Evolutionary conservation across 2,329 filamentous ascomycete species (phyloP), one percentile per base, ranked within the genome.

Genomic region (Juglanconis oblonga): DNA sequence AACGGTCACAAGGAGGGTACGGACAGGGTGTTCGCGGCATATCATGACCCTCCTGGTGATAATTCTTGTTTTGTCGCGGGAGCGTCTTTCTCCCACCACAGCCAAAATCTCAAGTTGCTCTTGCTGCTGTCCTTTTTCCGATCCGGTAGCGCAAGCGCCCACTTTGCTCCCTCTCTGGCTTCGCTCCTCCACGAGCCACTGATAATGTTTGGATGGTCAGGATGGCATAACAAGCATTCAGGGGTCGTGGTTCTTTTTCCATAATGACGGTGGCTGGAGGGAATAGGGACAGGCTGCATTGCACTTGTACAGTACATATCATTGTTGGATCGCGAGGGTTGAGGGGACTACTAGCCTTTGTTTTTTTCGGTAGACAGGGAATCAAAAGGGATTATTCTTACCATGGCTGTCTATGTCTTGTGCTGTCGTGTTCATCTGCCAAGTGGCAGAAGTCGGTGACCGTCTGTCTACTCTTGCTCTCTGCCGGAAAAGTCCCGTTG

Each of bases 221-320:
- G 48, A 60, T 45, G 48, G 54, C 53, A 55, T 44, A 53, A 57
- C 59, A 59, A 31, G 62, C 59, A 64, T 59, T 13, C 55, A 33
- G 53, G 51, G 56, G 32, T 55, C 40, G 35, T 57, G 48, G 55
- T 57, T 45, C 58, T 52, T 53, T 60, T 61, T 55, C 55, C 40
- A 57, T 63, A 58, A 49, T 52, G 58, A 53, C 38, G 59, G 40
- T 57, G 44, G 42, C 47, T 47, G 33, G 35, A 52, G 32, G 54
- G 51, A 52, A 38, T 50, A 59, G 47, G 56, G 56, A 57, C 55
- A 52, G 51, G 38, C 47, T 57, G 54, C 56, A 59, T 62, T 52
- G 59, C 50, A 59, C 49, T 47, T 64, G 62, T 64, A 64, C 62
- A 64, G 59, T 64, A 64, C 62, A 62, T 64, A 64, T 52, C 59